Conservation (phyloP, 2,329 filamentous ascomycete species). For the Penicillium sp. region DNA sequence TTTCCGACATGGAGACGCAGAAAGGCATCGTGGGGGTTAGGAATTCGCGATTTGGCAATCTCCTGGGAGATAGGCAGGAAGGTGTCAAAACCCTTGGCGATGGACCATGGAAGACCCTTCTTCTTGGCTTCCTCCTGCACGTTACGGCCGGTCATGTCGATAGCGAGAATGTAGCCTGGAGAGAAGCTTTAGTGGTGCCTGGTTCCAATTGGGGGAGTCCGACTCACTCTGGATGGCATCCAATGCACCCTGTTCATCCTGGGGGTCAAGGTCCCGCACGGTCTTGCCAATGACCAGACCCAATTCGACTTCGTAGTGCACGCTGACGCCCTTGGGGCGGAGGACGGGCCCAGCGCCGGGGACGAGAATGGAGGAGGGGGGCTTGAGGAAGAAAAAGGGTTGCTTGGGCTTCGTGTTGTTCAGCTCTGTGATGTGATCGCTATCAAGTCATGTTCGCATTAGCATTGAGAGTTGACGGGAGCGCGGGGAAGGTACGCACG, state of each 20-base stretch:
- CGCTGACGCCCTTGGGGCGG: slow-evolving; percentile 74
- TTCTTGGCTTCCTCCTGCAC: slow-evolving; percentile 95
- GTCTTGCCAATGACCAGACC: slow-evolving; percentile 83
- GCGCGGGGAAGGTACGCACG: slow-evolving; percentile 55
- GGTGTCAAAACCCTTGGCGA: slow-evolving; percentile 96
- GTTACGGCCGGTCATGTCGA: slow-evolving; percentile 97
- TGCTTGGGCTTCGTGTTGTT: slow-evolving; percentile 85
- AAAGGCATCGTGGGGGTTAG: slow-evolving; percentile 84
- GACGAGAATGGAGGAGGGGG: slow-evolving; percentile 77
- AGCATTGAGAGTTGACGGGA: not conserved
- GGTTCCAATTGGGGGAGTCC: not conserved
- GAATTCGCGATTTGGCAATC: slow-evolving; percentile 75
- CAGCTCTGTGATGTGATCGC: slow-evolving; percentile 90
- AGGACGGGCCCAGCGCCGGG: slow-evolving; percentile 77
- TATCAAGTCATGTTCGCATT: slow-evolving; percentile 34
- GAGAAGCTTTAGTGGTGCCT: not conserved
- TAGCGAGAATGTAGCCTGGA: slow-evolving; percentile 79
- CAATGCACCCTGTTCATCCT: slow-evolving; percentile 72
- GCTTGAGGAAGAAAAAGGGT: slow-evolving; percentile 99
- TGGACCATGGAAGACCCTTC: slow-evolving; percentile 93
- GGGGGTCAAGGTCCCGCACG: slow-evolving; percentile 69
- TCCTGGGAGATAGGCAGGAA: slow-evolving; percentile 84
- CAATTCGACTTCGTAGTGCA: slow-evolving; percentile 95
- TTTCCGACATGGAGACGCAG: slow-evolving; percentile 83
- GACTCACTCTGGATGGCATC: slow-evolving; percentile 73